Evolutionary conservation across 1,284 basidiomycete species (phyloP).

Genomic region (Cutaneotrichosporon daszewskae): DNA sequence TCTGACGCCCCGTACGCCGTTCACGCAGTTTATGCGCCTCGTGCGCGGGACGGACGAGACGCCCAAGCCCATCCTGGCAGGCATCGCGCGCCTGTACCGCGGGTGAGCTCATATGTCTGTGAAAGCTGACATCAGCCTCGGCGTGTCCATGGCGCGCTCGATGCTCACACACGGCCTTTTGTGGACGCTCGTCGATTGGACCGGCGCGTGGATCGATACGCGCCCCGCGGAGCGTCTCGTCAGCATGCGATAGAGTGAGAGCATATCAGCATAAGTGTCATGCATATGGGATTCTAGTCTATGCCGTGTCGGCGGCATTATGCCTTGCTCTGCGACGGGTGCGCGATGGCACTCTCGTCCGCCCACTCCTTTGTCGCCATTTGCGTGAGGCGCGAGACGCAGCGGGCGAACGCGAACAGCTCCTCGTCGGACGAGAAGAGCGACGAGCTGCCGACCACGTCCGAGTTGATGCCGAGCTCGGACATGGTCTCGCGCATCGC

Average conservation of each 20-base stretch:
- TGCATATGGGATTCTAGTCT: not conserved
- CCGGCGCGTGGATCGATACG: conserved; percentile 40
- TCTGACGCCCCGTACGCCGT: conserved; percentile 35
- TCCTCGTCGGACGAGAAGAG: conserved; percentile 93
- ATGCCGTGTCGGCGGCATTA: not conserved
- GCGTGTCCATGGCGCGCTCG: conserved; percentile 45
- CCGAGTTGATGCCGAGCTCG: conserved; percentile 64
- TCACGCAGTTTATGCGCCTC: conserved; percentile 37
- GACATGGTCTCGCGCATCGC: conserved; percentile 61
- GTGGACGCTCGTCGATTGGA: conserved; percentile 47
- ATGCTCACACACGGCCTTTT: conserved; percentile 47
- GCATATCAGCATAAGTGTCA: not conserved
- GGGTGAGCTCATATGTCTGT: conserved; percentile 13
- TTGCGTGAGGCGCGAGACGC: conserved; percentile 80
- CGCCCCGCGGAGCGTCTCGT: conserved; percentile 24
- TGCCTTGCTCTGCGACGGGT: not conserved
- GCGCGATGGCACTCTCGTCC: conserved; percentile 16
- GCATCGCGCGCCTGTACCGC: conserved; percentile 40
- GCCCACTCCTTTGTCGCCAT: conserved; percentile 55
- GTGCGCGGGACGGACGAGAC: conserved; percentile 42
- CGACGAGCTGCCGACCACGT: conserved; percentile 69
- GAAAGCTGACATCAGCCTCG: conserved; percentile 19
- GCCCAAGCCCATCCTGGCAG: conserved; percentile 40
- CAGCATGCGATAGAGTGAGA: not conserved
- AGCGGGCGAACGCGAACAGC: conserved; percentile 87